Base-by-base conservation (phyloP, 2,329 filamentous ascomycete species). In the Alternaria gansuensis region DNA sequence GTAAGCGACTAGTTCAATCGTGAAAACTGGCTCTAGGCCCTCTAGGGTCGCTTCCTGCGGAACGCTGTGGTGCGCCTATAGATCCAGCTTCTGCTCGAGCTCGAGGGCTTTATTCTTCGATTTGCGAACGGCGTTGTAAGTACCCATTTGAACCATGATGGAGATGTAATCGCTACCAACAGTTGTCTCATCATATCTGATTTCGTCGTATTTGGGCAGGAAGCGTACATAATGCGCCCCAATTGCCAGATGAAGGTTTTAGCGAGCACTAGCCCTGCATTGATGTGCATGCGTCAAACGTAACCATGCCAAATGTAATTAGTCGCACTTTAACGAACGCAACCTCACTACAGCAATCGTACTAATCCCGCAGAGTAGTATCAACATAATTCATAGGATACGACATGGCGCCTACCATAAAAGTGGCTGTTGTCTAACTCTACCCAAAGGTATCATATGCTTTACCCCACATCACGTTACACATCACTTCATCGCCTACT, bases 391-490 rank as follows among this genome's bases (percentile, higher is more conserved):
- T 36, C 5, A 10, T 26, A 1, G 8, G 6, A 48, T 34, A 40
- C 21, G 14, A 43, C 8, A 82, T 82, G 81, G 77, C 80, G 9
- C 76, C 79, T 5, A 74, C 78, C 8, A 72, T 82, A 62, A 82
- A 80, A 68, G 75, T 83, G 21, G 82, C 82, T 10, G 80, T 83
- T 0, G 80, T 83, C 17, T 82, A 84, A 64, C 75, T 84, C 51
- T 79, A 83, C 60, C 78, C 81, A 4, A 81, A 83, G 74, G 82
- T 82, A 65, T n/a, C 43, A 34, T 21, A 24, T 40, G 37, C 3
- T 43, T 10, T 57, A 46, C 28, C 17, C 39, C 39, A 23, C 21
- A 29, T 28, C 17, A 26, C 23, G 14, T 4, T 26, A 11, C 5
- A 24, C 13, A 2, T 24, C 29, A 5, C 44, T 10, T 46, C 6